These are phyloP conservation scores for Lactarius vividus DNA, from an alignment of 768 basidiomycete genomes.

Conservation along the genomic window DNA sequence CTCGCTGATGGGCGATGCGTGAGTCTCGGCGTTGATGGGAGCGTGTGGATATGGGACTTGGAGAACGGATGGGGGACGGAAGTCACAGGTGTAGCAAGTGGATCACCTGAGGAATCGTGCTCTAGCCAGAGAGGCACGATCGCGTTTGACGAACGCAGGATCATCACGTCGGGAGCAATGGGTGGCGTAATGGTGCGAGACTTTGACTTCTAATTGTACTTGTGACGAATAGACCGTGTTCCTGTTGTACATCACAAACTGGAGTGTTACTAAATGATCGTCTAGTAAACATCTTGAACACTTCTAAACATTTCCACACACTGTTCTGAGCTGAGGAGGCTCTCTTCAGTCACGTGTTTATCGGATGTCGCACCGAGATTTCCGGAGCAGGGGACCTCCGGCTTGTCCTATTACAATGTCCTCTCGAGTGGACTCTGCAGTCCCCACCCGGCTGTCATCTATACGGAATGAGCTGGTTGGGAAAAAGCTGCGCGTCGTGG, in stretches of 20 bases:
- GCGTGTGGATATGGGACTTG: constrained; percentile 85
- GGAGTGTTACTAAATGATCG: no score
- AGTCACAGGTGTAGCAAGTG: constrained; percentile 35
- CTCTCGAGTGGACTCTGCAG: constrained; percentile 22
- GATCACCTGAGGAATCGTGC: constrained; percentile 28
- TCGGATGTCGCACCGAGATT: constrained; percentile 1
- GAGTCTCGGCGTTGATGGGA: constrained; percentile 65
- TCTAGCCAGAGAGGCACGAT: constrained; percentile 41
- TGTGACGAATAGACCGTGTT: background rate
- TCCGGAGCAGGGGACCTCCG: background rate
- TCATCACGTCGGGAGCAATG: constrained; percentile 46
- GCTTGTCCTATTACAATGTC: constrained; percentile 9
- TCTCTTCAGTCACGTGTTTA: background rate
- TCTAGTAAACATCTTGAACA: no score
- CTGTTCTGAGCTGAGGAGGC: background rate
- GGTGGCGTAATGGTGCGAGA: constrained; percentile 47
- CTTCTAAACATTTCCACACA: no score
- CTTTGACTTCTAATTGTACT: constrained; percentile 50
- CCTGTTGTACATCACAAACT: no score
- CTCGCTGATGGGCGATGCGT: constrained; percentile 83
- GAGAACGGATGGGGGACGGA: constrained; percentile 49
- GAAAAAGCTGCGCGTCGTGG: constrained; percentile 28
- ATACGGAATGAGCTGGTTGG: constrained; percentile 24
- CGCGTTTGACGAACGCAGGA: constrained; percentile 72
- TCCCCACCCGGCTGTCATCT: constrained; percentile 23